Percentiles rank a stretch among this genome's conserved stretches.
Conservation (phyloP, 371 early-diverging fungal species). For the Mucor circinelloides region DNA sequence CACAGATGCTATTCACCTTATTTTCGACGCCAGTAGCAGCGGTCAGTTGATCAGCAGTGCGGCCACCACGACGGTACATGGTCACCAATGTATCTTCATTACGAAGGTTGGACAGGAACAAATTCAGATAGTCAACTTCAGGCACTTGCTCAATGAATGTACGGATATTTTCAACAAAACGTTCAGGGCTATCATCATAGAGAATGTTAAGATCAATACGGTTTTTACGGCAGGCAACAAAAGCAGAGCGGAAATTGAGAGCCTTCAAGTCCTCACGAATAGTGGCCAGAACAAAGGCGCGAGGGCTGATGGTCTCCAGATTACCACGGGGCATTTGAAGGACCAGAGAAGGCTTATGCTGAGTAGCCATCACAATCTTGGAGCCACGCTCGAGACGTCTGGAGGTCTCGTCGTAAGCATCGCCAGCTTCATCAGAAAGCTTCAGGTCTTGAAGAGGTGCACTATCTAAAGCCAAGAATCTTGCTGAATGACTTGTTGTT, state of each 20-base stretch:
- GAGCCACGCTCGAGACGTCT: conserved; percentile 93
- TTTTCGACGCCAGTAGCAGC: conserved; percentile 31
- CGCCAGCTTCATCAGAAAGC: conserved; percentile 51
- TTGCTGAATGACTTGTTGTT: conserved; percentile 81
- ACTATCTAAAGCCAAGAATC: conserved; percentile 68
- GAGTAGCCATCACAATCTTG: conserved; percentile 78
- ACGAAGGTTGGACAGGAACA: conserved; percentile 84
- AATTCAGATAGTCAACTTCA: conserved; percentile 86
- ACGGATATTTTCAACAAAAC: conserved; percentile 68
- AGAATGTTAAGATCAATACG: conserved; percentile 93
- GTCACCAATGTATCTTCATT: conserved; percentile 72
- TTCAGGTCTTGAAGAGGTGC: conserved; percentile 42
- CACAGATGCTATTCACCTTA: conserved; percentile 86
- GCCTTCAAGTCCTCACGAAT: conserved; percentile 74
- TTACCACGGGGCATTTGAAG: conserved; percentile 98
- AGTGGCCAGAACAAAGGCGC: conserved; percentile 85
- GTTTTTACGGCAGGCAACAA: conserved; percentile 85
- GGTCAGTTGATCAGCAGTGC: conserved; percentile 10
- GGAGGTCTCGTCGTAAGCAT: conserved; percentile 72
- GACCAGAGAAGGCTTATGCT: conserved; percentile 72
- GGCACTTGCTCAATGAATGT: conserved; percentile 78
- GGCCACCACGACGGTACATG: conserved; percentile 56
- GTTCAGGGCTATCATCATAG: conserved; percentile 73
- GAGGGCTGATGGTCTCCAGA: conserved; percentile 93
- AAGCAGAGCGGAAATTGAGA: conserved; percentile 79